Evolutionary conservation across 176 grass and related monocot genomes (phyloP).

Genomic region (Coix lacrymajobi): DNA sequence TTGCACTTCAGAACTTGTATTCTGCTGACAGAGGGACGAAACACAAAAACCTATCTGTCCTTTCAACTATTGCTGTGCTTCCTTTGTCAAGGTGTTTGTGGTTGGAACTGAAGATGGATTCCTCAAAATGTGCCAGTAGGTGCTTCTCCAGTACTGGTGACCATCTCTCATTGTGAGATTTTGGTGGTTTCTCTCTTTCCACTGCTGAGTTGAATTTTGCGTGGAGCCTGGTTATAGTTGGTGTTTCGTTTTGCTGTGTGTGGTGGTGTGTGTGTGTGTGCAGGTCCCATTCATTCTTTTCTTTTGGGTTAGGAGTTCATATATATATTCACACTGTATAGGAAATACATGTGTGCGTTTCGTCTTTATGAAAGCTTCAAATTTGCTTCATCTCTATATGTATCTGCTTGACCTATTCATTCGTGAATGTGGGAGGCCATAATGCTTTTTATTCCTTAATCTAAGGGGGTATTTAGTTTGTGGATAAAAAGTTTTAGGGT

Average conservation of each 20-base stretch:
- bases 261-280: no score
- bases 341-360: neutral
- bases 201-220: neutral
- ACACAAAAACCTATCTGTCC: conserved; percentile 71
- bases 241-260: neutral
- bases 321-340: neutral
- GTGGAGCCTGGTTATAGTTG: neutral
- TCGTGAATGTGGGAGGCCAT: no score
- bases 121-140: conserved; percentile 92
- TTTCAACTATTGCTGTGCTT: conserved; percentile 77
- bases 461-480: no score
- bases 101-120: no score
- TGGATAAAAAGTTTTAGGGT: no score
- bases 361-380: conserved; percentile 1
- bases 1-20: no score
- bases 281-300: no score
- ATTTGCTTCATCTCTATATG: neutral
- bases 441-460: no score
- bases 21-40: conserved; percentile 59
- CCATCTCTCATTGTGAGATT: neutral
- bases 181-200: neutral
- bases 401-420: neutral
- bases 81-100: conserved; percentile 80
- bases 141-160: conserved; percentile 3
- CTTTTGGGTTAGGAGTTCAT: neutral